Evolutionary conservation across 768 basidiomycete genomes (phyloP).

Genomic region (Trametopsis cervina): DNA sequence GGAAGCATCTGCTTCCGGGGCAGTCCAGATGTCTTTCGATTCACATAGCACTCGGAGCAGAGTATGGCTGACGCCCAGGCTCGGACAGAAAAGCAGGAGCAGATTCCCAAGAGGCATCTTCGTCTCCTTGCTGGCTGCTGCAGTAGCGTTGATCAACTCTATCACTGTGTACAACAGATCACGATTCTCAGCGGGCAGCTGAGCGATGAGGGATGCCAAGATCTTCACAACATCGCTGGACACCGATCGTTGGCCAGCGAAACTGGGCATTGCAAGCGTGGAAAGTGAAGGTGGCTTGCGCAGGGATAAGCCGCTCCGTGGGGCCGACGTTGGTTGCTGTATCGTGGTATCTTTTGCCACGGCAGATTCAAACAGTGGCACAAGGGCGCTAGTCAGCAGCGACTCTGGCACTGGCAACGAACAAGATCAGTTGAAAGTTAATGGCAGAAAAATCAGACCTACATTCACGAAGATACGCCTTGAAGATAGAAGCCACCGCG

Average conservation of each 20-base stretch:
- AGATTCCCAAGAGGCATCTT: conserved; percentile 93
- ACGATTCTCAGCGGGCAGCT: conserved; percentile 73
- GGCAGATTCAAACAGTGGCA: conserved; percentile 74
- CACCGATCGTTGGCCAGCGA: conserved; percentile 52
- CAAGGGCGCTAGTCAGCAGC: conserved; percentile 66
- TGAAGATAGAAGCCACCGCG: conserved; percentile 89
- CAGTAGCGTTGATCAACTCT: conserved; percentile 73
- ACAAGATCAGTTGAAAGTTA: too few relatives aligned
- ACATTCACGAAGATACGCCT: conserved; percentile 90
- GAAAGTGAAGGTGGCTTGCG: conserved; percentile 78
- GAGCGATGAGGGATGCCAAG: conserved; percentile 54
- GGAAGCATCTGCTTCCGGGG: background rate
- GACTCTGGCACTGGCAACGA: conserved; percentile 80
- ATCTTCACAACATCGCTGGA: conserved; percentile 52
- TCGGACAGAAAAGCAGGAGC: conserved; percentile 83
- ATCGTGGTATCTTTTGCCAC: conserved; percentile 34
- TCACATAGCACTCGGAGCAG: conserved; percentile 71
- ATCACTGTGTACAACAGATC: conserved; percentile 80
- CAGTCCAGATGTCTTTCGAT: conserved; percentile 56
- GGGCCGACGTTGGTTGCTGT: background rate
- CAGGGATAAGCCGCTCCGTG: conserved; percentile 24
- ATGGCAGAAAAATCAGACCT: too few relatives aligned
- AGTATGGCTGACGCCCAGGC: conserved; percentile 70
- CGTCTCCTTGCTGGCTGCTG: conserved; percentile 59
- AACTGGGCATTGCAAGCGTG: conserved; percentile 67